A percentile compares a stretch with the other conserved stretches of the same genome.
Evolutionary conservation across 2,329 filamentous ascomycete species (phyloP).

Genomic region (Aspergillus eucalypticola): DNA sequence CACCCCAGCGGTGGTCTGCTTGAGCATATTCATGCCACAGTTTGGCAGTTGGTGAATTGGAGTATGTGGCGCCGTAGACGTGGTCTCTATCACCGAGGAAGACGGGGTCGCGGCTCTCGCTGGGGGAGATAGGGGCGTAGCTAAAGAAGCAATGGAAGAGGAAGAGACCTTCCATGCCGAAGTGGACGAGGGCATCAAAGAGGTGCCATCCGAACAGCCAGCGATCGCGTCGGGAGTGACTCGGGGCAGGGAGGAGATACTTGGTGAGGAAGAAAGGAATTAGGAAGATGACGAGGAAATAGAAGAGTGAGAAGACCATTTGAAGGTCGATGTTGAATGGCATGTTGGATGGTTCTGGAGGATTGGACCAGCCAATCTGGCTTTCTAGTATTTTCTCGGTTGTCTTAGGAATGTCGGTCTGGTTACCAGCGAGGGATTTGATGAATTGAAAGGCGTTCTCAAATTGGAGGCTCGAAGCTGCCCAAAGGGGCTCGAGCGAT

Average conservation of each 20-base stretch:
- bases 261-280: constrained; percentile 54
- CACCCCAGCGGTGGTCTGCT: constrained; percentile 63
- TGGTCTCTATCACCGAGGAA: constrained; percentile 57
- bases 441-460: neutral
- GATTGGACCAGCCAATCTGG: neutral
- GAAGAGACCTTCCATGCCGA: constrained; percentile 86
- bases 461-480: neutral
- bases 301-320: constrained; percentile 55
- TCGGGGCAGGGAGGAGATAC: constrained; percentile 52
- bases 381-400: neutral
- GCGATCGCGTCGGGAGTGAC: constrained; percentile 59
- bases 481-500: constrained; percentile 1
- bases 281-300: constrained; percentile 54
- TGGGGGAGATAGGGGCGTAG: constrained; percentile 49
- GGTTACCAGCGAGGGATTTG: neutral
- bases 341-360: constrained; percentile 19
- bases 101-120: constrained; percentile 37
- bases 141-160: constrained; percentile 92
- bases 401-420: neutral
- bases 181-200: constrained; percentile 89
- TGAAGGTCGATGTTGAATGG: constrained; percentile 44
- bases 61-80: constrained; percentile 62
- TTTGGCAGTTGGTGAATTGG: constrained; percentile 53
- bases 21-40: constrained; percentile 69
- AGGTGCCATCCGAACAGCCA: constrained; percentile 92